A percentile compares a stretch with the other conserved stretches of the same genome.
Evolutionary conservation across 2,329 filamentous ascomycete species (phyloP).

Genomic region (Calonectria honghensis): DNA sequence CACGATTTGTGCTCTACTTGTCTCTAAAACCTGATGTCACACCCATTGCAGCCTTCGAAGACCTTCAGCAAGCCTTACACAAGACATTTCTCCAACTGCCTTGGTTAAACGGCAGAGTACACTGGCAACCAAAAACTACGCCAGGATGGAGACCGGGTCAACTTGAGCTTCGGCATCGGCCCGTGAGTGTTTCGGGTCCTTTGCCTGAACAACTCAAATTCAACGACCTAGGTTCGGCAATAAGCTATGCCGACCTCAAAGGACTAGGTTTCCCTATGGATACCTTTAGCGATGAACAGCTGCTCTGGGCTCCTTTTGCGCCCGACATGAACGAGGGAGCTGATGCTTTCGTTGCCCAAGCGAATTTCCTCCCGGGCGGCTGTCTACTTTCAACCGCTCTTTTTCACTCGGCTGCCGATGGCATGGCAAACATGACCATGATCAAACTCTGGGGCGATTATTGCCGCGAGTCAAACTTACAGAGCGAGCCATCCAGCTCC

Average conservation of each 20-base stretch:
- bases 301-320: slow-evolving; percentile 9
- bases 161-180: slow-evolving; percentile 8
- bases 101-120: slow-evolving; percentile 9
- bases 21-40: not conserved
- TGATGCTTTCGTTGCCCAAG: slow-evolving; percentile 4
- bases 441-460: slow-evolving; percentile 11
- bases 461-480: not conserved
- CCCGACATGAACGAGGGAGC: slow-evolving; percentile 3
- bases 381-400: not conserved
- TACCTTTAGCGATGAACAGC: not conserved
- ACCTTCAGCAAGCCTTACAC: slow-evolving; percentile 13
- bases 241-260: slow-evolving; percentile 11
- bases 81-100: slow-evolving; percentile 17
- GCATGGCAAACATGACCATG: slow-evolving; percentile 2
- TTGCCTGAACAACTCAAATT: slow-evolving; percentile 7
- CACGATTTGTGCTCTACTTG: slow-evolving; percentile 8
- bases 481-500: not conserved
- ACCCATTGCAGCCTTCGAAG: not conserved
- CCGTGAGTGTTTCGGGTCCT: not conserved
- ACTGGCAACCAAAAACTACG: slow-evolving; percentile 4
- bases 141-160: slow-evolving; percentile 15
- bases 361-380: not conserved
- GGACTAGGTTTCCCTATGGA: slow-evolving; percentile 1
- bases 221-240: not conserved
- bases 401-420: slow-evolving; percentile 4